Base-by-base conservation (phyloP, 805 yeast species). In the Barnettozyma populi region DNA sequence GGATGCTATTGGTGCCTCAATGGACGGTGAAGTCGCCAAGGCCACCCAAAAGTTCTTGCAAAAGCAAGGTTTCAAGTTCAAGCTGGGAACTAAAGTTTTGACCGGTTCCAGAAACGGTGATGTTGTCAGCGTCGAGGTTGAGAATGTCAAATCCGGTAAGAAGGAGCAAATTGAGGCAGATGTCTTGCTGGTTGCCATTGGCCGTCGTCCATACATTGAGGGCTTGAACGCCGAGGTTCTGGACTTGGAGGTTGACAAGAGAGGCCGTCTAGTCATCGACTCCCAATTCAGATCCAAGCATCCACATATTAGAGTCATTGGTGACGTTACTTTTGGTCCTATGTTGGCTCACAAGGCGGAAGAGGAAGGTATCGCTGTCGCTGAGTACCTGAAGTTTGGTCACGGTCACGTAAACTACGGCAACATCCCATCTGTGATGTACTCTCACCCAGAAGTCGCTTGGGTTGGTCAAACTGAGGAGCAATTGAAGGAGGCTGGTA, bases 301-400 rank as follows among this genome's bases (percentile, higher is more conserved):
- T 71, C 85, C 90, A 47, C 96, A 94, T 73, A 90, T 94, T 68
- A 87, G 96, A 72, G 95, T 90, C 63, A 88, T 94, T 70, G 99
- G 99, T 70, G 99, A 94, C 66, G 97, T 84, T 48, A 94, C 99
- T 37, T 94, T 88, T 62, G 99, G 99, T 61, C 92, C 96, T 61
- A 94, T 94, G 99, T 80, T 94, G 73, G 99, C 99, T 56, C 99
- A 94, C 80, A 94, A 94, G 79, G 99, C 99, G 54, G 99, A 94
- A 78, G 99, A 94, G 70, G 99, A 94, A 78, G 99, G 97, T 72
- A 84, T 94, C 59, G 99, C 99, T 49, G 98, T 96, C 57, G 98
- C 79, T 56, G 99, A 94, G 75, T 87, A 81, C 76, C 80, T 94
- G 69, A 89, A 89, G 76, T 71, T 71, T 58, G 99, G 98, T 57